Evolutionary conservation across 257 asterid genomes (phyloP).

Genomic region (Gynochthodes officinalis): DNA sequence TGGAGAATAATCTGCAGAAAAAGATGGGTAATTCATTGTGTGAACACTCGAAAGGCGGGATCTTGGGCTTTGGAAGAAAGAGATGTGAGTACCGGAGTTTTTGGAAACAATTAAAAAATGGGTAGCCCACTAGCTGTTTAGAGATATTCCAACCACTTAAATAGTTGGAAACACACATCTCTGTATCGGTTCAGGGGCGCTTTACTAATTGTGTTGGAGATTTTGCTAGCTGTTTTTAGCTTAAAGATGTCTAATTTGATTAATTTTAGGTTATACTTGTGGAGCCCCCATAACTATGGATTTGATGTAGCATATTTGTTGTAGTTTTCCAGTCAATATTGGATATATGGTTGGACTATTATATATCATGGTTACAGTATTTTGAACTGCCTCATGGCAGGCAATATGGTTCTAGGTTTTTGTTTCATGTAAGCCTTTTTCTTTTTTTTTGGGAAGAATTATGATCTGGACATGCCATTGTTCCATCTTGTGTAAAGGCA

Average conservation of each 20-base stretch:
- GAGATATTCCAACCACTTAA: neutral
- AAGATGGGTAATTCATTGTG: too few species aligned
- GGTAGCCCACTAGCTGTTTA: neutral
- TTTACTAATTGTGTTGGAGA: neutral
- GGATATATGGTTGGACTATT: neutral
- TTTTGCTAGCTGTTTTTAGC: neutral
- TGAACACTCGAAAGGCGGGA: too few species aligned
- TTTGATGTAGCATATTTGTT: neutral
- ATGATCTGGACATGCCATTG: neutral
- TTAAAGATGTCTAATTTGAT: neutral
- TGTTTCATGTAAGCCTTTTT: neutral
- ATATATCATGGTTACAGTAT: neutral
- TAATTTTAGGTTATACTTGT: neutral
- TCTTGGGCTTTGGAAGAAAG: too few species aligned
- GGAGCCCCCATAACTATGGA: neutral
- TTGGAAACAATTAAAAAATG: neutral
- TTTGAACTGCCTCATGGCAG: neutral
- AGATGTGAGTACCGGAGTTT: too few species aligned
- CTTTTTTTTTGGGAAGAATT: neutral
- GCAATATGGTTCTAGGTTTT: neutral
- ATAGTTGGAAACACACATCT: too few species aligned
- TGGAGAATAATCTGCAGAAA: too few species aligned
- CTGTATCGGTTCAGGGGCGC: too few species aligned
- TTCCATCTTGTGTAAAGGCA: neutral
- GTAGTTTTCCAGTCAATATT: neutral